phyloP scores from a whole-genome alignment of 371 early-diverging fungal species.

The Lichtheimia corymbifera region DNA sequence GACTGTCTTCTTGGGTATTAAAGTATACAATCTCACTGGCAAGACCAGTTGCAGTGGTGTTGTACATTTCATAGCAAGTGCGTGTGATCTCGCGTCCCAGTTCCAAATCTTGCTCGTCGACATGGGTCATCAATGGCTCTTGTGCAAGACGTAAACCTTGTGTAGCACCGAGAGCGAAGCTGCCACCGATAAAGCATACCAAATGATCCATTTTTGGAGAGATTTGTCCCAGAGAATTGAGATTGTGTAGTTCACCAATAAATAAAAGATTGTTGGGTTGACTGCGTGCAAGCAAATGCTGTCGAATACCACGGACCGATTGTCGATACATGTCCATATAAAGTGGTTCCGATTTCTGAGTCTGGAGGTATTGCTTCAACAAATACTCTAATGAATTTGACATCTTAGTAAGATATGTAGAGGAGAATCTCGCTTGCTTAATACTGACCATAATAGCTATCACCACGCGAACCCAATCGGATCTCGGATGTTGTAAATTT shows the following conservation, averaged over 20 bases:
- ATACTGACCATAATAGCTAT: conserved; percentile 85
- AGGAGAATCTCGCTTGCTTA: background rate
- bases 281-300: conserved; percentile 66
- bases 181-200: conserved; percentile 91
- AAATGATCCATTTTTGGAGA: conserved; percentile 90
- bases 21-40: conserved; percentile 84
- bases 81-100: conserved; percentile 77
- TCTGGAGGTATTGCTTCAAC: conserved; percentile 84
- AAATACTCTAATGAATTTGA: conserved; percentile 69
- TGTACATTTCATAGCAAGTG: conserved; percentile 85
- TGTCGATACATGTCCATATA: conserved; percentile 74
- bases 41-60: conserved; percentile 73
- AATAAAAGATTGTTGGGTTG: conserved; percentile 63
- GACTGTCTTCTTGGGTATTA: conserved; percentile 30
- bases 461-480: conserved; percentile 81
- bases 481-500: conserved; percentile 55
- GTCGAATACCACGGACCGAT: conserved; percentile 72
- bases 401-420: background rate
- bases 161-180: conserved; percentile 78
- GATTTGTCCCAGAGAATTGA: background rate
- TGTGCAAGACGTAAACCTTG: conserved; percentile 48
- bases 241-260: conserved; percentile 65
- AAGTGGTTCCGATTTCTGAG: conserved; percentile 59
- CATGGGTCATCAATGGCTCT: conserved; percentile 15
- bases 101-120: conserved; percentile 59